Percentiles rank a stretch among this genome's conserved stretches.
Conservation (phyloP, 441 rosid species). For the Pelargonium myrrhifolium region DNA sequence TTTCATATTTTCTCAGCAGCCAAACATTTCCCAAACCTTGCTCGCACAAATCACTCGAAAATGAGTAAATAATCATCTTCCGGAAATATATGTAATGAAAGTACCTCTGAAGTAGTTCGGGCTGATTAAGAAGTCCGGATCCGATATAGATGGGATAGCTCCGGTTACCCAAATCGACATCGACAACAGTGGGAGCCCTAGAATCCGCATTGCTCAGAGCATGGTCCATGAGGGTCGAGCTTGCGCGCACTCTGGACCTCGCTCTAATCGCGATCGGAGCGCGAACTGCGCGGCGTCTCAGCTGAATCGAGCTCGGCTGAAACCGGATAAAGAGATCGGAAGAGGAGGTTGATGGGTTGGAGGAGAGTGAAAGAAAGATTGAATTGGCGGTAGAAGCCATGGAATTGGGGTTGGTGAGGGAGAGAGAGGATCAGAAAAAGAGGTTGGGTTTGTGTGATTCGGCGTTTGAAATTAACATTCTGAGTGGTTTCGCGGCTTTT, state of each 20-base stretch:
- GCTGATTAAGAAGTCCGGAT: conserved; percentile 72
- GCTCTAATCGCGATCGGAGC: conserved; percentile 14
- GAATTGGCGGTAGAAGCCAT: conserved; percentile 60
- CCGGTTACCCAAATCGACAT: conserved; percentile 81
- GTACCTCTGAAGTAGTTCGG: conserved; percentile 81
- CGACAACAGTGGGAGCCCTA: conserved; percentile 52
- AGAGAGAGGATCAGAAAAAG: not conserved
- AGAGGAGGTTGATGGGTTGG: conserved; percentile 20
- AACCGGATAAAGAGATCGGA: conserved; percentile 22
- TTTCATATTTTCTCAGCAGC: not conserved
- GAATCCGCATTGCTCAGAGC: conserved; percentile 32
- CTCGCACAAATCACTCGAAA: too few relatives aligned
- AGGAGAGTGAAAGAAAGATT: conserved; percentile 36
- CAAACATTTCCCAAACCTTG: conserved; percentile 8
- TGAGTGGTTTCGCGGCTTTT: too few relatives aligned
- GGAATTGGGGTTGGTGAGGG: conserved; percentile 14
- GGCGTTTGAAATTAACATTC: conserved; percentile 10
- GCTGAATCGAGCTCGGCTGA: conserved; percentile 17
- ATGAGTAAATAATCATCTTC: too few relatives aligned
- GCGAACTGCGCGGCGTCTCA: conserved; percentile 20
- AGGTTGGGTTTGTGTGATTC: not conserved
- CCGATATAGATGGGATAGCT: conserved; percentile 94
- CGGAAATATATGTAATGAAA: too few relatives aligned
- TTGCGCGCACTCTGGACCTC: conserved; percentile 34
- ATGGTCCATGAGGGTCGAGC: conserved; percentile 56